Percentiles rank a stretch among this genome's conserved stretches.
These are phyloP conservation scores for Gautieria morchelliformis DNA, from an alignment of 768 basidiomycete species.

Conservation along the genomic window DNA sequence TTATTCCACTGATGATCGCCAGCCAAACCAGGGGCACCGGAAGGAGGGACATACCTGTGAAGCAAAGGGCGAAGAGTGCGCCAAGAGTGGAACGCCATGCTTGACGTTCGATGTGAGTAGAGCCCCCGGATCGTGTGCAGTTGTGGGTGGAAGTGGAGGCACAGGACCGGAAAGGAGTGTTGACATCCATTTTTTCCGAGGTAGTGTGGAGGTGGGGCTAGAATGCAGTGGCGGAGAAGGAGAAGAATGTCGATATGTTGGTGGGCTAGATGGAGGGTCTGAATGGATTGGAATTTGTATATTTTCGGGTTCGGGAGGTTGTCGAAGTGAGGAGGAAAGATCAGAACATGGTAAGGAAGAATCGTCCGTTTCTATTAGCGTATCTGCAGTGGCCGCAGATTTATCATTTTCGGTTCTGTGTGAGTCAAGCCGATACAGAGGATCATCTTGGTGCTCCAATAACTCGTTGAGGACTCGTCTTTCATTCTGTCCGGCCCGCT, in stretches of 20 bases:
- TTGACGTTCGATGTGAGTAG: slow-evolving; percentile 3
- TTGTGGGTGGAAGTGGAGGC: slow-evolving; percentile 6
- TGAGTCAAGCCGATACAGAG: slow-evolving; percentile 45
- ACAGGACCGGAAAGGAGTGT: slow-evolving; percentile 28
- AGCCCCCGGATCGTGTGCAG: not conserved
- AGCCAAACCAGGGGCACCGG: slow-evolving; percentile 68
- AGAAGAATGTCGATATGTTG: slow-evolving; percentile 1
- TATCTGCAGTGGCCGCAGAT: slow-evolving; percentile 5
- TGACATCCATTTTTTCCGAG: slow-evolving; percentile 31
- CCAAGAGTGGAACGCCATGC: not conserved
- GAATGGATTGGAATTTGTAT: not conserved
- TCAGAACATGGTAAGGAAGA: not conserved
- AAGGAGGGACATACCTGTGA: slow-evolving; percentile 35
- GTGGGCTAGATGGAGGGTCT: not conserved
- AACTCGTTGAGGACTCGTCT: slow-evolving; percentile 54
- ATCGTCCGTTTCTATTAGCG: not conserved
- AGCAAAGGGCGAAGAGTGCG: slow-evolving; percentile 44
- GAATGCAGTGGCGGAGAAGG: slow-evolving; percentile 35
- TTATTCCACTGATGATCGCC: slow-evolving; percentile 65
- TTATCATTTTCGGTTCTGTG: not conserved
- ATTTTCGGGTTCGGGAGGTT: not conserved
- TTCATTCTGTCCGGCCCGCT: slow-evolving; percentile 41
- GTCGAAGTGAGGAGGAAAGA: not conserved
- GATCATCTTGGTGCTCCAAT: slow-evolving; percentile 58
- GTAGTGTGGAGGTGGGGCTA: slow-evolving; percentile 32